Conservation (phyloP, 495 filamentous ascomycete genomes). For the Penicillium simplicissimum region DNA sequence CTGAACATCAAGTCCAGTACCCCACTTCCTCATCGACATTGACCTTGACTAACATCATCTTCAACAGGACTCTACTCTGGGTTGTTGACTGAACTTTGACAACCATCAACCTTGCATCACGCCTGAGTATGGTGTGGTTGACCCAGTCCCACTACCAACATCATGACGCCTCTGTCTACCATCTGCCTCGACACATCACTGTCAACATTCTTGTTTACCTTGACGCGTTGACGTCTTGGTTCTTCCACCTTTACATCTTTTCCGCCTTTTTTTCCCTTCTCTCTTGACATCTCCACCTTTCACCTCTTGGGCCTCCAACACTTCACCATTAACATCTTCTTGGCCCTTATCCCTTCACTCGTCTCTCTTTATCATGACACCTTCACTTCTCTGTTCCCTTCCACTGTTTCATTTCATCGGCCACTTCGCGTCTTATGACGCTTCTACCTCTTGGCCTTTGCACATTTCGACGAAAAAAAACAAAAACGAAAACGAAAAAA, state of each 20-base stretch:
- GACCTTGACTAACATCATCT: not conserved
- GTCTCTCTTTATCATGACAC: not conserved
- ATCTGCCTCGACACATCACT: not conserved
- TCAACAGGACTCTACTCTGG: not conserved
- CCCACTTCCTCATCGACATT: not conserved
- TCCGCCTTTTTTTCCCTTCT: not conserved
- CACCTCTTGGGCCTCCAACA: not conserved
- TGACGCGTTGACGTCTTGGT: not conserved
- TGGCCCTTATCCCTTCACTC: not conserved
- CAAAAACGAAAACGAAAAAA: not conserved
- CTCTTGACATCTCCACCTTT: not conserved
- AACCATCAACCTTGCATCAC: not conserved
- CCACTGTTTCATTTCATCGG: not conserved
- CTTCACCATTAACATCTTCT: not conserved
- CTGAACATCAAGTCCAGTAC: not conserved
- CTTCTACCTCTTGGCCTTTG: not conserved
- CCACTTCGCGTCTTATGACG: not conserved
- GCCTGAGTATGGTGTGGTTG: not conserved
- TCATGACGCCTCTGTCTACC: not conserved
- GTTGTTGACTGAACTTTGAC: not conserved
- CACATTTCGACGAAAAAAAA: not conserved
- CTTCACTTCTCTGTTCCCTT: not conserved
- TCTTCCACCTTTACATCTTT: not conserved
- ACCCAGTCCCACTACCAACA: not conserved
- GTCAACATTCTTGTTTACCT: not conserved